Evolutionary conservation across 1,284 basidiomycete species (phyloP).

Genomic region (Fomes fomentarius): DNA sequence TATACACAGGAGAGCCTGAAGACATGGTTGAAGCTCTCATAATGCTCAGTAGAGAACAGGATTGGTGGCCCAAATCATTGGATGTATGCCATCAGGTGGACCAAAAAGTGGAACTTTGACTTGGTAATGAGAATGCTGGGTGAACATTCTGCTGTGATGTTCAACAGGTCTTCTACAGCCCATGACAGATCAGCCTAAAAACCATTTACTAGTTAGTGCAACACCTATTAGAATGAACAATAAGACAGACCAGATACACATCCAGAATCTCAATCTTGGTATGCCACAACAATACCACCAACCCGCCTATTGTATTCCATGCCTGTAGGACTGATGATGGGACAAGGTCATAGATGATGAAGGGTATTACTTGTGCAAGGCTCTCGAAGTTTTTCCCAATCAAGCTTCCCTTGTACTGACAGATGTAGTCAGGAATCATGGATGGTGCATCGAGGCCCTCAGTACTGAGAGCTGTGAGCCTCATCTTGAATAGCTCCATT

Average conservation of each 20-base stretch:
- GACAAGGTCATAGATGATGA: slow-evolving; percentile 30
- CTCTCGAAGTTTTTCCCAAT: slow-evolving; percentile 38
- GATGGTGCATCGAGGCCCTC: slow-evolving; percentile 19
- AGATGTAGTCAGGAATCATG: slow-evolving; percentile 28
- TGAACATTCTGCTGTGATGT: slow-evolving; percentile 9
- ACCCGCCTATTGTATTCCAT: slow-evolving; percentile 29
- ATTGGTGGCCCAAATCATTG: slow-evolving; percentile 20
- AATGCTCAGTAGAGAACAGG: slow-evolving; percentile 25
- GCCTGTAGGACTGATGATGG: slow-evolving; percentile 21
- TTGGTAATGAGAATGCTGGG: slow-evolving; percentile 18
- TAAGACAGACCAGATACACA: slow-evolving; percentile 27
- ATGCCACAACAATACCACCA: slow-evolving; percentile 33
- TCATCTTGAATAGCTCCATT: slow-evolving; percentile 20
- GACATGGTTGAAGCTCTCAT: slow-evolving; percentile 26
- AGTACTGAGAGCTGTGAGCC: slow-evolving; percentile 17
- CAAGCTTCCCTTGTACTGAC: slow-evolving; percentile 27
- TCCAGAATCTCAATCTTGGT: slow-evolving; percentile 28
- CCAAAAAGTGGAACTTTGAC: slow-evolving; percentile 22
- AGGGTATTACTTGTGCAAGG: slow-evolving; percentile 32
- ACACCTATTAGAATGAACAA: neutral
- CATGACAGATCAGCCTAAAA: slow-evolving; percentile 3
- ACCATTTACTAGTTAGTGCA: neutral
- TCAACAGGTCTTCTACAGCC: slow-evolving; percentile 20
- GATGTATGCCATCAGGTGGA: slow-evolving; percentile 18
- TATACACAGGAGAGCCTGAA: slow-evolving; percentile 20